phyloP scores from a whole-genome alignment of 1,284 basidiomycete genomes.

The Trichosporon inkin region DNA sequence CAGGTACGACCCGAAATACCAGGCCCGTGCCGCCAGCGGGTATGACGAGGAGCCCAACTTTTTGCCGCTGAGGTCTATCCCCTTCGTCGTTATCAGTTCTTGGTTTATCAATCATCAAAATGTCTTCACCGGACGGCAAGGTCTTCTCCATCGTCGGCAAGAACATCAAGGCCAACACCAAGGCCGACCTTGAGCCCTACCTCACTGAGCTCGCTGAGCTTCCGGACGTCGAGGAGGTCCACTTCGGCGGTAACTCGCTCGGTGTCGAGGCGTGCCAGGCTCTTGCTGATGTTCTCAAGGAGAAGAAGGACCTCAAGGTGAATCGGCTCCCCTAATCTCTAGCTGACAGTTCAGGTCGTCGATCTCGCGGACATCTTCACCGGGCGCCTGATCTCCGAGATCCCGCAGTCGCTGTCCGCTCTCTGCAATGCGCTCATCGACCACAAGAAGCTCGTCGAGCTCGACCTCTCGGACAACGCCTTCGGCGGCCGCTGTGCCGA shows the following conservation, averaged over 20 bases:
- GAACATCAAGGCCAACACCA: conserved; percentile 76
- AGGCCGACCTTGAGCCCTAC: conserved; percentile 73
- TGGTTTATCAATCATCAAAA: conserved; percentile 13
- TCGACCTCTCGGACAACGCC: conserved; percentile 93
- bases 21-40: conserved; percentile 1
- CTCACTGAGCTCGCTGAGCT: conserved; percentile 63
- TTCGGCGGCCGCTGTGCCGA: conserved; percentile 94
- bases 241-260: conserved; percentile 93
- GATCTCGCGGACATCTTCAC: conserved; percentile 99
- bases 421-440: conserved; percentile 82
- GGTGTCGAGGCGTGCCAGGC: conserved; percentile 87
- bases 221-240: conserved; percentile 72
- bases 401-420: conserved; percentile 81
- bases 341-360: conserved; percentile 61
- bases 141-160: conserved; percentile 65
- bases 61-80: neutral
- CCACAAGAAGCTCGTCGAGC: conserved; percentile 74
- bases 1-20: neutral
- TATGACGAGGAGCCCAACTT: conserved; percentile 8
- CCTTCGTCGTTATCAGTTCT: neutral
- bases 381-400: conserved; percentile 90
- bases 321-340: conserved; percentile 15
- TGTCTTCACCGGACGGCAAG: conserved; percentile 32
- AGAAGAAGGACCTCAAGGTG: conserved; percentile 70
- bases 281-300: conserved; percentile 73